phyloP scores from a whole-genome alignment of 345 rosid genomes.

The sweet orange (Citrus sinensis) region DNA sequence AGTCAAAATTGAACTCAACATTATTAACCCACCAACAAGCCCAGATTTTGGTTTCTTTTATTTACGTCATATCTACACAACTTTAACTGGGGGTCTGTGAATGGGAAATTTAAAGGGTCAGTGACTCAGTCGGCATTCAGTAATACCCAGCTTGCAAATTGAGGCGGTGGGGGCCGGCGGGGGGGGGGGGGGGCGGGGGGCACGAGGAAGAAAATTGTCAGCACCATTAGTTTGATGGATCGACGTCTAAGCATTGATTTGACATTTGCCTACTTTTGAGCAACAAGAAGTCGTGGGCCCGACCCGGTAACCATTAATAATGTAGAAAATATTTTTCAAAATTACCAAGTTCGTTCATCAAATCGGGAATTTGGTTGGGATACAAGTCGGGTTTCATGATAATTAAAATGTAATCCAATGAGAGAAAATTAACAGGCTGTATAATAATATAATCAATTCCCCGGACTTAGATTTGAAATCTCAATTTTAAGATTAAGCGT shows the following conservation, averaged over 20 bases:
- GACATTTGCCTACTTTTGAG: conserved; percentile 30
- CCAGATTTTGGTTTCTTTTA: too few relatives aligned
- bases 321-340: neutral
- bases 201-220: conserved; percentile 24
- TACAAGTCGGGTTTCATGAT: conserved; percentile 19
- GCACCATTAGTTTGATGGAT: conserved; percentile 27
- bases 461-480: neutral
- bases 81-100: too few relatives aligned
- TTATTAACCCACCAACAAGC: too few relatives aligned
- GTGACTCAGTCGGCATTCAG: too few relatives aligned
- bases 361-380: neutral
- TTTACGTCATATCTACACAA: too few relatives aligned
- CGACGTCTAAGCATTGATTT: conserved; percentile 19
- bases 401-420: neutral
- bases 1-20: too few relatives aligned
- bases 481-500: neutral
- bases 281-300: conserved; percentile 14
- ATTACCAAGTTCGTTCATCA: conserved; percentile 2
- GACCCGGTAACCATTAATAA: neutral
- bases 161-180: neutral
- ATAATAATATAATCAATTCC: too few relatives aligned
- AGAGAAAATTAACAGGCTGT: neutral
- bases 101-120: too few relatives aligned
- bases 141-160: neutral
- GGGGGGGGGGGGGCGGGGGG: neutral